Conservation (phyloP, 257 asterid species). For the Fraxinus pennsylvanica region DNA sequence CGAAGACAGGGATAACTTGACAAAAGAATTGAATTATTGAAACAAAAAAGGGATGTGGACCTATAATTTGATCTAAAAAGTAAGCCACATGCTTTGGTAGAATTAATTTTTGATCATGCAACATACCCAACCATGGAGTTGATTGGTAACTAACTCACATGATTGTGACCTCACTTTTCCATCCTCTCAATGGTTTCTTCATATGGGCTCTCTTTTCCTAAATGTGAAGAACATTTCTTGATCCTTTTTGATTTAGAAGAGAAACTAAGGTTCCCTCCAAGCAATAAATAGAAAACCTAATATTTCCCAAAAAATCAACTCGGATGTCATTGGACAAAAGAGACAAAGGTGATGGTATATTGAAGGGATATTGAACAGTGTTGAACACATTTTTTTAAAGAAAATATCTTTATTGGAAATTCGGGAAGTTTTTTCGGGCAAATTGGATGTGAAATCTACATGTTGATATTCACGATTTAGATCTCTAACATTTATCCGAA, state of each 20-base stretch:
- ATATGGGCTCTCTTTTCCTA: slow-evolving; percentile 24
- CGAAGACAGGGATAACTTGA: not conserved
- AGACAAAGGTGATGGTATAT: not conserved
- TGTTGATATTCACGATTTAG: not conserved
- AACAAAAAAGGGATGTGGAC: slow-evolving; percentile 32
- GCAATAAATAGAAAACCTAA: slow-evolving; percentile 37
- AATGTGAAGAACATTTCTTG: slow-evolving; percentile 19
- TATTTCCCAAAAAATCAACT: slow-evolving; percentile 35
- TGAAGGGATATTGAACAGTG: not conserved
- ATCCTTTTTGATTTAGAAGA: slow-evolving; percentile 26
- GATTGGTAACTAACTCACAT: slow-evolving; percentile 62
- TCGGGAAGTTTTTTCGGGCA: not conserved
- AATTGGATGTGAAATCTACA: not conserved
- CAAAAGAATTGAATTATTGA: slow-evolving; percentile 35
- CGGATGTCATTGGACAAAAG: not conserved
- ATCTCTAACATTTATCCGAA: not conserved
- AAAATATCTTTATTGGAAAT: not conserved
- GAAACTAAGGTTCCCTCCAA: slow-evolving; percentile 33
- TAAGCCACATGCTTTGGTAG: slow-evolving; percentile 41
- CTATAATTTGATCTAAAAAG: slow-evolving; percentile 30
- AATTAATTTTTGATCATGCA: slow-evolving; percentile 29
- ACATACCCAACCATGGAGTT: slow-evolving; percentile 39
- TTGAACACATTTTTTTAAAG: not conserved
- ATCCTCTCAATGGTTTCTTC: slow-evolving; percentile 19
- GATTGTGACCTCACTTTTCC: slow-evolving; percentile 46